Percentiles rank a stretch among this genome's conserved stretches.
Evolutionary conservation across 805 yeast genomes (phyloP).

Genomic region (Starmerella kuoi): DNA sequence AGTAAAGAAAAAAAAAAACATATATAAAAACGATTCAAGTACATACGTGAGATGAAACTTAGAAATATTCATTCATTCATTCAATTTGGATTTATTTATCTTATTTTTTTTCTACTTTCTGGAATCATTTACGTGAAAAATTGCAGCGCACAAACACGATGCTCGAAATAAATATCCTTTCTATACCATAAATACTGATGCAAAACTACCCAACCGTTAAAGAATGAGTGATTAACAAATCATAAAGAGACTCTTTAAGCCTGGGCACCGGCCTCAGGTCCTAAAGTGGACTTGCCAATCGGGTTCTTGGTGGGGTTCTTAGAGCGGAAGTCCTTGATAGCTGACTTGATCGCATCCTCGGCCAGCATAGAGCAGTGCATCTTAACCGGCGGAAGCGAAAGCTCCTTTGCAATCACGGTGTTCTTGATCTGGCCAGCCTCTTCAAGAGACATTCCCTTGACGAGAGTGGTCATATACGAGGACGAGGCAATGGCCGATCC

Average conservation of each 20-base stretch:
- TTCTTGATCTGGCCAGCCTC: conserved; percentile 90
- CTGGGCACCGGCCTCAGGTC: conserved; percentile 39
- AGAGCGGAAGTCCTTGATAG: conserved; percentile 84
- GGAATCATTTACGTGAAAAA: too few species aligned
- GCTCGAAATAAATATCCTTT: too few species aligned
- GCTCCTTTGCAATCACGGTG: conserved; percentile 87
- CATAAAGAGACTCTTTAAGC: too few species aligned
- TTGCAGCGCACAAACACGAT: too few species aligned
- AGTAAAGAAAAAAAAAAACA: neutral
- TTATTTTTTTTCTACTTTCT: too few species aligned
- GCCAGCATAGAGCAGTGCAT: conserved; percentile 98
- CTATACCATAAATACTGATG: too few species aligned
- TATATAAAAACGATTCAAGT: neutral
- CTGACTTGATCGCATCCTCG: conserved; percentile 95
- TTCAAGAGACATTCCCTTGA: conserved; percentile 85
- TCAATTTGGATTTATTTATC: too few species aligned
- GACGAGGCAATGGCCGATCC: conserved; percentile 96
- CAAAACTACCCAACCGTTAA: too few species aligned
- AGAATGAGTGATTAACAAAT: too few species aligned
- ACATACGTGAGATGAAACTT: too few species aligned
- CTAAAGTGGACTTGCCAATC: conserved; percentile 36
- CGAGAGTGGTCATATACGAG: conserved; percentile 87
- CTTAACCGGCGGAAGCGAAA: conserved; percentile 92
- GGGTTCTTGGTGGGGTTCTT: conserved; percentile 50
- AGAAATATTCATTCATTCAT: too few species aligned